A percentile compares a stretch with the other conserved stretches of the same genome.
Evolutionary conservation across 148 eudicot genomes (phyloP).

Genomic region (Dianthus caryophyllus): DNA sequence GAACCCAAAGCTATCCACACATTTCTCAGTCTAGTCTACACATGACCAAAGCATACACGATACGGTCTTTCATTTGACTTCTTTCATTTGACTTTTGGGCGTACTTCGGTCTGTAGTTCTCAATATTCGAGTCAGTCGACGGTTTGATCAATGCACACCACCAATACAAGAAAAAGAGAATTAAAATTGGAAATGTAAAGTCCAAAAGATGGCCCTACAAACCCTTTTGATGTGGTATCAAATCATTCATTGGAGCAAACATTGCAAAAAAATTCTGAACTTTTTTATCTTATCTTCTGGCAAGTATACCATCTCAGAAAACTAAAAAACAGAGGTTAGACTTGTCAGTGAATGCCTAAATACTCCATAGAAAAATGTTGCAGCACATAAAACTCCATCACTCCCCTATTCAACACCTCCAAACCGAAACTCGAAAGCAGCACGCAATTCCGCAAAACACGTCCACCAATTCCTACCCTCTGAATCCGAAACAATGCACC

Average conservation of each 20-base stretch:
- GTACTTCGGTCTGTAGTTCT: too few species aligned
- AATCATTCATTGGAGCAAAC: conserved; percentile 8
- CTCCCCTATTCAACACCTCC: conserved; percentile 27
- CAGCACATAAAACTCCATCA: conserved; percentile 37
- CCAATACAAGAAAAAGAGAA: background rate
- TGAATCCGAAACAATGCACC: conserved; percentile 29
- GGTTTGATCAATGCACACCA: background rate
- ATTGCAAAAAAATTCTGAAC: conserved; percentile 1
- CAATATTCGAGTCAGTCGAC: too few species aligned
- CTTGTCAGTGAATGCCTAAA: background rate
- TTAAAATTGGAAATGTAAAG: background rate
- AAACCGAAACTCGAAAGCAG: conserved; percentile 20
- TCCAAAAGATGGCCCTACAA: conserved; percentile 27
- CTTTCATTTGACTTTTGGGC: too few species aligned
- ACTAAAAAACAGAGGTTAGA: background rate
- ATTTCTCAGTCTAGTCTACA: too few species aligned
- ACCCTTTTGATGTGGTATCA: conserved; percentile 22
- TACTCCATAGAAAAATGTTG: conserved; percentile 32
- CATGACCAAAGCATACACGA: too few species aligned
- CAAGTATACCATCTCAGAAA: background rate
- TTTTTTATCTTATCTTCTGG: conserved; percentile 23
- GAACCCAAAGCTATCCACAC: too few species aligned
- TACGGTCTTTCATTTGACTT: too few species aligned
- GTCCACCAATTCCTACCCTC: conserved; percentile 21
- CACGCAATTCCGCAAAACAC: conserved; percentile 12